phyloP scores from a whole-genome alignment of 169 alveolate species.

The Eimeria zaria region DNA sequence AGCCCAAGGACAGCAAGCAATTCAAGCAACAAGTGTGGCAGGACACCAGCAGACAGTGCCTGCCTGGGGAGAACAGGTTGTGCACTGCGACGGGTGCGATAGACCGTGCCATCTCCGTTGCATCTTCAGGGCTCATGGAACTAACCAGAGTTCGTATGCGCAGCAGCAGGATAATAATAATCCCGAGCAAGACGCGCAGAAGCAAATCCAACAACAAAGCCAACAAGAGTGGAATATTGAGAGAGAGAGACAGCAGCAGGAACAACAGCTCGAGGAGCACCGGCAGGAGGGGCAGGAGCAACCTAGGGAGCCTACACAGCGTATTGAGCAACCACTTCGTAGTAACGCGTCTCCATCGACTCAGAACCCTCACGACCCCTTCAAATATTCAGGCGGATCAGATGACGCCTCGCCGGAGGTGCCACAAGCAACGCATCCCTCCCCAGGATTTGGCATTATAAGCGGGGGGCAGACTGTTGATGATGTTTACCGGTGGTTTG shows the following conservation, averaged over 20 bases:
- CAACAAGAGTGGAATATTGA: neutral
- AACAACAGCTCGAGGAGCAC: neutral
- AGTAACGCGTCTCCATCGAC: neutral
- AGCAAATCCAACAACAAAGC: neutral
- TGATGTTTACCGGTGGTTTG: slow-evolving; percentile 67
- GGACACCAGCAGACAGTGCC: neutral
- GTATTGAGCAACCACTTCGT: neutral
- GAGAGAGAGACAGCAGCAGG: neutral
- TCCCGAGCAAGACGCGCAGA: neutral
- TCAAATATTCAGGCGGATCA: neutral
- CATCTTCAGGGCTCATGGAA: slow-evolving; percentile 49
- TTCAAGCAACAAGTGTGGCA: neutral
- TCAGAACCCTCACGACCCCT: neutral
- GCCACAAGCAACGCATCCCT: neutral
- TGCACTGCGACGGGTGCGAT: slow-evolving; percentile 91
- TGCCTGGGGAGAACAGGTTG: slow-evolving; percentile 79
- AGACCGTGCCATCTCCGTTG: slow-evolving; percentile 90
- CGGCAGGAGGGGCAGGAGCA: slow-evolving; percentile 57
- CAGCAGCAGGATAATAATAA: slow-evolving; percentile 42
- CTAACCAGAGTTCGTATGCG: neutral
- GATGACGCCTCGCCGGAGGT: neutral
- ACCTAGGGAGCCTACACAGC: neutral
- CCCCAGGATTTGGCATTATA: neutral
- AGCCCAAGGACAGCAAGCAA: neutral
- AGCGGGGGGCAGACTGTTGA: slow-evolving; percentile 61